A percentile compares a stretch with the other conserved stretches of the same genome.
Conservation (phyloP, 2,329 filamentous ascomycete genomes). For the Lachnellula occidentalis region DNA sequence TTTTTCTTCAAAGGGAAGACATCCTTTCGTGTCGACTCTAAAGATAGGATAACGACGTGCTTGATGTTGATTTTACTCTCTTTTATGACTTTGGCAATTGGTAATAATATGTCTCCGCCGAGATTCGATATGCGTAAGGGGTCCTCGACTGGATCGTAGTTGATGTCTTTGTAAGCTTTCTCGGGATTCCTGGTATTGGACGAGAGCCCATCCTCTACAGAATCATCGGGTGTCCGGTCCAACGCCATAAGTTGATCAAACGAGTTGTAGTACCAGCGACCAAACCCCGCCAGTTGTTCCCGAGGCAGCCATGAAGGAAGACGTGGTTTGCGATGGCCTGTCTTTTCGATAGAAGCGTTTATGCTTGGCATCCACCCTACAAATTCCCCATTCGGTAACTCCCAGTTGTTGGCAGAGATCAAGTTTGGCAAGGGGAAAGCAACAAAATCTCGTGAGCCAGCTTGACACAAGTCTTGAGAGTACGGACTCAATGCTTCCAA, state of each 20-base stretch:
- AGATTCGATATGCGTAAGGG: conserved; percentile 36
- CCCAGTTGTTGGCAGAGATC: too few species aligned
- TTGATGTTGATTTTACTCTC: conserved; percentile 32
- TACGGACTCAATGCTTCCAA: too few species aligned
- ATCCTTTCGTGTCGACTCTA: conserved; percentile 38
- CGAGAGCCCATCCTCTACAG: too few species aligned
- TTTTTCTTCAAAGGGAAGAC: conserved; percentile 35
- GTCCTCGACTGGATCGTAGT: conserved; percentile 33
- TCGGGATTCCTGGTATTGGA: background rate
- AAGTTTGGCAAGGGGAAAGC: too few species aligned
- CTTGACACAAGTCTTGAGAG: too few species aligned
- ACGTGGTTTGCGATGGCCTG: background rate
- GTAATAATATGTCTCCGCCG: conserved; percentile 28
- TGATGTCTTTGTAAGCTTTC: conserved; percentile 1
- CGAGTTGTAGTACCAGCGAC: conserved; percentile 26
- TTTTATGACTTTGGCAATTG: conserved; percentile 29
- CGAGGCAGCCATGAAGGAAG: conserved; percentile 32
- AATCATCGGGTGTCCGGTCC: background rate
- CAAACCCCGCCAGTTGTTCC: conserved; percentile 28
- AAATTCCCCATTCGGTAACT: too few species aligned
- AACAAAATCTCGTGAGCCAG: too few species aligned
- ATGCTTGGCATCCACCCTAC: too few species aligned
- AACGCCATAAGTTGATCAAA: background rate
- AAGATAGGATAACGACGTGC: conserved; percentile 34
- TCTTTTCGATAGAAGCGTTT: too few species aligned